These are phyloP conservation scores for Phycomyces blakesleeanus DNA, from an alignment of 192 early-diverging fungal species.

Conservation along the genomic window DNA sequence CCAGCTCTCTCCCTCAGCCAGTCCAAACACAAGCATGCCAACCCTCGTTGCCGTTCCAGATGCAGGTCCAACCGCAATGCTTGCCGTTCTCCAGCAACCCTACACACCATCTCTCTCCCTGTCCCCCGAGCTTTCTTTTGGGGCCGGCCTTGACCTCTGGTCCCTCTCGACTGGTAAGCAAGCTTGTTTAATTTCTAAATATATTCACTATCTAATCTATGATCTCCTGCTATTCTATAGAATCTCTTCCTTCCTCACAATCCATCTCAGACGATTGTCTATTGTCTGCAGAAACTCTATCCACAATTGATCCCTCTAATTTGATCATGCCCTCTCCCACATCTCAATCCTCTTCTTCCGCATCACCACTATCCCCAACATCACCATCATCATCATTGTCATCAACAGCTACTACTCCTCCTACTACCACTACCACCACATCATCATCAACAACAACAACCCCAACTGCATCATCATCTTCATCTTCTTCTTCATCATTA, in stretches of 20 bases:
- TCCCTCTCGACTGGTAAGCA: background rate
- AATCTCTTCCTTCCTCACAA: background rate
- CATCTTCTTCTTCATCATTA: too few relatives aligned
- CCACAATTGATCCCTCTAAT: constrained; percentile 27
- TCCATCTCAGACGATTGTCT: background rate
- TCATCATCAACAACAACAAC: too few relatives aligned
- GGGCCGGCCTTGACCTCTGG: background rate
- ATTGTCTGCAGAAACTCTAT: constrained; percentile 1
- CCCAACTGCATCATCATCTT: too few relatives aligned
- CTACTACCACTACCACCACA: too few relatives aligned
- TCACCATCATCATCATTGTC: too few relatives aligned
- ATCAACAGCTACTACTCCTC: too few relatives aligned
- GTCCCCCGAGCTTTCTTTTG: background rate
- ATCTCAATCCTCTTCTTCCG: background rate
- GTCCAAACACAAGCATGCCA: constrained; percentile 12
- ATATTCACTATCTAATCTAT: background rate
- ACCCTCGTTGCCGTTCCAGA: constrained; percentile 23
- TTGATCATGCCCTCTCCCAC: constrained; percentile 8
- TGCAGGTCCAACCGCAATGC: constrained; percentile 30
- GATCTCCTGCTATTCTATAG: background rate
- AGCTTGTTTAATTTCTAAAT: background rate
- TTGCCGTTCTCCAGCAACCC: constrained; percentile 1
- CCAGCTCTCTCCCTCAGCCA: constrained; percentile 18
- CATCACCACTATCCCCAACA: background rate
- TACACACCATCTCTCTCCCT: background rate